These are phyloP conservation scores for Populus hybrid DNA, from an alignment of 441 rosid genomes.

Conservation along the genomic window DNA sequence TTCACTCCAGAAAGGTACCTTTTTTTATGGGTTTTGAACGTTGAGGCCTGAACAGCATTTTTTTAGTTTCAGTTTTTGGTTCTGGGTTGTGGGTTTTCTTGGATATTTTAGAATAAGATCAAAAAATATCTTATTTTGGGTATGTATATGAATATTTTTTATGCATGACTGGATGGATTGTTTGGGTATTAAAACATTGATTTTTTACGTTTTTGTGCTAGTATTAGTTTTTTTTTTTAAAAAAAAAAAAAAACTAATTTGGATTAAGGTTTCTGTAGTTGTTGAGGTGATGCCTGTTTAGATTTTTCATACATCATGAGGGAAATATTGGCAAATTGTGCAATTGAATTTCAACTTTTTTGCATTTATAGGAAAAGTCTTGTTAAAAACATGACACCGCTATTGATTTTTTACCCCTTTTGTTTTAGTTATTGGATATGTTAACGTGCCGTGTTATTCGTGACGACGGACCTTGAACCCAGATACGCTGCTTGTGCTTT, in stretches of 20 bases:
- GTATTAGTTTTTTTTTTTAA: no score
- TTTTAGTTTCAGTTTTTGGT: constrained; percentile 13
- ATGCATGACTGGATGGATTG: neutral
- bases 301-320: neutral
- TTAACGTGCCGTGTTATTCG: neutral
- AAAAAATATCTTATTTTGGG: neutral
- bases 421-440: neutral
- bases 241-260: neutral
- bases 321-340: neutral
- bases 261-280: neutral
- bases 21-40: neutral
- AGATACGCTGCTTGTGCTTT: neutral
- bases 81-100: constrained; percentile 1
- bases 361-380: neutral
- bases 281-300: neutral
- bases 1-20: constrained; percentile 65
- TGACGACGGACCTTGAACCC: neutral
- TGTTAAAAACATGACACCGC: neutral
- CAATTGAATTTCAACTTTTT: neutral
- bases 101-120: neutral
- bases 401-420: neutral
- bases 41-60: neutral
- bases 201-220: neutral
- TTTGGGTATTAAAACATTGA: neutral
- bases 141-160: neutral